Conservation (phyloP, 1,284 basidiomycete species). For the Tilletia indica region DNA sequence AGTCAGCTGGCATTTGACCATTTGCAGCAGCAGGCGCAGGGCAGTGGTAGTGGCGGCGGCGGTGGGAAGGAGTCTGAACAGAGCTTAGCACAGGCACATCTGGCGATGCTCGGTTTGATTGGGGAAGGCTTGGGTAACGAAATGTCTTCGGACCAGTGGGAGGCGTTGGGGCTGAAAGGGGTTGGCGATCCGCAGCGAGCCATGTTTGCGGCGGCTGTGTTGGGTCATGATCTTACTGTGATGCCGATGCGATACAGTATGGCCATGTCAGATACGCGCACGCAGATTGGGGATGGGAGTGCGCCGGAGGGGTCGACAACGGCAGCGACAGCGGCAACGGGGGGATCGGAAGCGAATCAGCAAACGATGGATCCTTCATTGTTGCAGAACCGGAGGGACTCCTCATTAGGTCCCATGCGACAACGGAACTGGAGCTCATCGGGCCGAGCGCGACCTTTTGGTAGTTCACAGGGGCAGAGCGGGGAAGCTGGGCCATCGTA, state of each 20-base stretch:
- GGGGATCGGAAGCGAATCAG: not conserved
- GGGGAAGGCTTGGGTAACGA: not conserved
- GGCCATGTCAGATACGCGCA: not conserved
- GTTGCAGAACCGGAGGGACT: not conserved
- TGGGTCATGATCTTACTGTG: constrained; percentile 13
- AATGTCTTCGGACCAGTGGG: constrained; percentile 1
- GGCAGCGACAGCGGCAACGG: not conserved
- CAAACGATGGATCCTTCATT: constrained; percentile 11
- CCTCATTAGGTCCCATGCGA: not conserved
- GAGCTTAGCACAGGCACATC: not conserved
- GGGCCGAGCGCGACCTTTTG: not conserved
- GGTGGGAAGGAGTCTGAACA: not conserved
- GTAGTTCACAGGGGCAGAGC: not conserved
- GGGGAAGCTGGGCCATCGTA: not conserved
- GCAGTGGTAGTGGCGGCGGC: not conserved
- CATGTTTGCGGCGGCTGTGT: not conserved
- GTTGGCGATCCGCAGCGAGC: not conserved
- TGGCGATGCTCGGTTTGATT: not conserved
- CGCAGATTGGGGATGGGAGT: constrained; percentile 6
- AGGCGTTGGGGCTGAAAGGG: not conserved
- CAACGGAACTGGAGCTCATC: constrained; percentile 15
- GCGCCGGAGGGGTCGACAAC: not conserved
- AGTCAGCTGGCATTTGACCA: constrained; percentile 7
- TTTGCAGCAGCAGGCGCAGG: constrained; percentile 4
- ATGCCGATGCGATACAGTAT: constrained; percentile 12